phyloP scores from a whole-genome alignment of 192 early-diverging fungal genomes.

The Coemansia sp. region DNA sequence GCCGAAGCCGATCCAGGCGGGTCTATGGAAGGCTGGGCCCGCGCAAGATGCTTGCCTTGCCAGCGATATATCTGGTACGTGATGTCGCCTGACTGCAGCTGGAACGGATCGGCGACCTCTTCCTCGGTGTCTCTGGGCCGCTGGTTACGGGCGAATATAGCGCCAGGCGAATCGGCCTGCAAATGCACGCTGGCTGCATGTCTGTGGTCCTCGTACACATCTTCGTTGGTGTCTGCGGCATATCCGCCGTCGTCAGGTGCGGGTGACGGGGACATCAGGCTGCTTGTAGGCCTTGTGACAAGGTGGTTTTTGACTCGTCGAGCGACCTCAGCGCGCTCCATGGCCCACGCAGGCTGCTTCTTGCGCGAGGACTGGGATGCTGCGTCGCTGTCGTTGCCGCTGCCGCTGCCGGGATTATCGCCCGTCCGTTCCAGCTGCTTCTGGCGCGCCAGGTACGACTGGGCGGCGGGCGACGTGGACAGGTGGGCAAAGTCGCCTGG shows the following conservation, averaged over 20 bases:
- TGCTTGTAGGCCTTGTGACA: constrained; percentile 59
- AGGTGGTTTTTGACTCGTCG: constrained; percentile 70
- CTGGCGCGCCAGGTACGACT: constrained; percentile 18
- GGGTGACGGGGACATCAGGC: neutral
- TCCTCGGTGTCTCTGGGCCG: constrained; percentile 12
- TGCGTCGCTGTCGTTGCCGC: constrained; percentile 25
- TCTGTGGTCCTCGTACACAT: constrained; percentile 28
- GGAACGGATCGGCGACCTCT: constrained; percentile 50
- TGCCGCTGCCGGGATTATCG: neutral
- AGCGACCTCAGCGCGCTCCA: constrained; percentile 57
- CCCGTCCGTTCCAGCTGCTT: constrained; percentile 4
- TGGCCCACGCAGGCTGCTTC: constrained; percentile 12
- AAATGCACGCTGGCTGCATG: constrained; percentile 13
- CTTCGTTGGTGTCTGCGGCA: constrained; percentile 43
- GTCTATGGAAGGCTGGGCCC: constrained; percentile 3
- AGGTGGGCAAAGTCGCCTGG: constrained; percentile 16
- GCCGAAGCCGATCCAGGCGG: neutral
- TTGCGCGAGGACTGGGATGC: constrained; percentile 13
- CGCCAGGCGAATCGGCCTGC: neutral
- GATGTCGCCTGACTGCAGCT: constrained; percentile 72
- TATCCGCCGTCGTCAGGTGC: constrained; percentile 43
- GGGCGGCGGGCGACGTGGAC: constrained; percentile 9
- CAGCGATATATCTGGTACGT: constrained; percentile 93
- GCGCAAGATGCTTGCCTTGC: constrained; percentile 63
- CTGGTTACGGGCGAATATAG: constrained; percentile 12